Conservation (phyloP, 1,284 basidiomycete genomes). For the Malassezia vespertilionis region DNA sequence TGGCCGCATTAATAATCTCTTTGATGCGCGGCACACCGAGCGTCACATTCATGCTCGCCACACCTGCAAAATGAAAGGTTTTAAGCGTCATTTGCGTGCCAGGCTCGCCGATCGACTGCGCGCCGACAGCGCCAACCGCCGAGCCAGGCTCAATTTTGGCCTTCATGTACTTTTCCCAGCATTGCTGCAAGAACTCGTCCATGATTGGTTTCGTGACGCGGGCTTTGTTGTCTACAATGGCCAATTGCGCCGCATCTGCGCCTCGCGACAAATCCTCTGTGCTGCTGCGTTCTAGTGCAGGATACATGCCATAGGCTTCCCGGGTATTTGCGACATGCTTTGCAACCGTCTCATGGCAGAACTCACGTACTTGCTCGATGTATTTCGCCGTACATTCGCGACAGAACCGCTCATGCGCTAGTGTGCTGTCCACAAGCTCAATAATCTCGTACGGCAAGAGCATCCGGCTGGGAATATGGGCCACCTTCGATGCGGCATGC, state of each 20-base stretch:
- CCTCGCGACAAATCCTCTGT: conserved; percentile 67
- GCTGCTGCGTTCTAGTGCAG: conserved; percentile 62
- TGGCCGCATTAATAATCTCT: conserved; percentile 98
- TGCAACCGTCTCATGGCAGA: conserved; percentile 63
- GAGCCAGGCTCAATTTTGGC: conserved; percentile 46
- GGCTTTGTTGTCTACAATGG: conserved; percentile 72
- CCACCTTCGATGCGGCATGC: conserved; percentile 64
- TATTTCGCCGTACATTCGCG: conserved; percentile 62
- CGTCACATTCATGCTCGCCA: conserved; percentile 99
- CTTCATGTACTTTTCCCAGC: conserved; percentile 59
- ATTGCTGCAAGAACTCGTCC: conserved; percentile 67
- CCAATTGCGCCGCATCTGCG: conserved; percentile 54
- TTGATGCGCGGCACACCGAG: conserved; percentile 99
- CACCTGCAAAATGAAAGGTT: conserved; percentile 99
- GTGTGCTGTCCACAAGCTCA: conserved; percentile 60
- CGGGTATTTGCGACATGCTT: conserved; percentile 62
- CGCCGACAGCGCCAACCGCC: conserved; percentile 94
- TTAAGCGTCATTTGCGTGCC: conserved; percentile 99
- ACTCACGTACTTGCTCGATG: conserved; percentile 63
- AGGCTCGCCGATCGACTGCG: conserved; percentile 97
- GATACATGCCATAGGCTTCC: conserved; percentile 69
- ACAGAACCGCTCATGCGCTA: conserved; percentile 53
- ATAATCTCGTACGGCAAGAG: conserved; percentile 80
- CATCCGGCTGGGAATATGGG: conserved; percentile 50
- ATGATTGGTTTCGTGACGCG: conserved; percentile 80